These are phyloP conservation scores for Capsella rubella DNA, from an alignment of 441 rosid genomes.

Conservation along the genomic window DNA sequence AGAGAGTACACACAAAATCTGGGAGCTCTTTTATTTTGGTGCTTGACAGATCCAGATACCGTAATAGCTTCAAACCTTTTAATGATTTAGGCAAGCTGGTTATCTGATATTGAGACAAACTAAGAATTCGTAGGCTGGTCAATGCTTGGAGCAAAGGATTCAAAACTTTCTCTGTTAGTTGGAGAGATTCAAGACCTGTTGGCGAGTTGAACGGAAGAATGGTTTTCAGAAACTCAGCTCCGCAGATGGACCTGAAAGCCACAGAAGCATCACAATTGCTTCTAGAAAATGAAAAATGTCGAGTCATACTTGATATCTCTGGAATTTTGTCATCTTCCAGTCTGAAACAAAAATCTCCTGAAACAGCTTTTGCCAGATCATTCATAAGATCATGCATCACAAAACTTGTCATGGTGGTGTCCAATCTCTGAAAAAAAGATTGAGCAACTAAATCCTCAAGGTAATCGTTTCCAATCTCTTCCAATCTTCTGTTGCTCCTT, in stretches of 20 bases:
- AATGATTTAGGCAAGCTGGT: constrained; percentile 43
- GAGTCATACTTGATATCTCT: constrained; percentile 32
- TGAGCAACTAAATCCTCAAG: constrained; percentile 33
- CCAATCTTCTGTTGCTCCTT: constrained; percentile 38
- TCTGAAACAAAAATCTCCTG: constrained; percentile 51
- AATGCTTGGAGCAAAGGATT: constrained; percentile 35
- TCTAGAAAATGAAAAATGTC: constrained; percentile 52
- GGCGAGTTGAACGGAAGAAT: constrained; percentile 43
- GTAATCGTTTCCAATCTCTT: constrained; percentile 44
- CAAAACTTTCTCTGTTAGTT: constrained; percentile 36
- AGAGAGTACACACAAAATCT: constrained; percentile 44
- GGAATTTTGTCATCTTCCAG: constrained; percentile 38
- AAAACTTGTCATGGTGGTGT: constrained; percentile 29
- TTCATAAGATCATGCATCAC: constrained; percentile 49
- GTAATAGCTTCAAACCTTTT: constrained; percentile 44
- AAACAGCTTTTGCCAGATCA: constrained; percentile 49
- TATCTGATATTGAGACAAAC: constrained; percentile 44
- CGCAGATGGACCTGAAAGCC: constrained; percentile 38
- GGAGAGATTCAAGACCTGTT: constrained; percentile 43
- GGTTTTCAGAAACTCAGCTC: constrained; percentile 46
- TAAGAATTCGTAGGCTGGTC: constrained; percentile 44
- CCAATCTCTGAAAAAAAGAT: constrained; percentile 38
- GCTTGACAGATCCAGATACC: constrained; percentile 50
- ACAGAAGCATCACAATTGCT: constrained; percentile 37
- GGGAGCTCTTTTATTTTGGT: constrained; percentile 41